Conservation (phyloP, 345 rosid genomes). For the Eucalyptus cloeziana region DNA sequence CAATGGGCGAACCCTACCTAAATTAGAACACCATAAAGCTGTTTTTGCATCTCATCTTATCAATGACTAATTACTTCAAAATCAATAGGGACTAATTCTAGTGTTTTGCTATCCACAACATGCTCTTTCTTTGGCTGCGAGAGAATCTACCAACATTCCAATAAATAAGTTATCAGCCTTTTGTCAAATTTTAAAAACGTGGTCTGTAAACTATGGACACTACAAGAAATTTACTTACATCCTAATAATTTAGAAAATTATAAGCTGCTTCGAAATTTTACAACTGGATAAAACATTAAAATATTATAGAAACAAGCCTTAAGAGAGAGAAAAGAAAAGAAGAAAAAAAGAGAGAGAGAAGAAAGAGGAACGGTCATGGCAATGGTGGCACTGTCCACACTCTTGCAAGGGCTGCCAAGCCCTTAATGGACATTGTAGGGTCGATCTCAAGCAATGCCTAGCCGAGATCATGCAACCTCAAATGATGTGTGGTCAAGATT, state of each 20-base stretch:
- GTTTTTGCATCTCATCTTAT: background rate
- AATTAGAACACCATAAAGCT: background rate
- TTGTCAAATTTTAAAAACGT: background rate
- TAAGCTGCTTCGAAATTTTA: too few species aligned
- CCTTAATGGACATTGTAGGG: fast-evolving
- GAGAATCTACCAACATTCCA: background rate
- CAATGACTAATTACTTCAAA: background rate
- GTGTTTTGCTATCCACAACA: background rate
- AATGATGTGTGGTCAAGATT: background rate
- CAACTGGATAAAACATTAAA: too few species aligned
- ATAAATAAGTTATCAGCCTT: background rate
- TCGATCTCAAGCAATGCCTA: background rate
- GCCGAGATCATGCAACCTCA: background rate
- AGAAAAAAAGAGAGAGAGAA: fast-evolving
- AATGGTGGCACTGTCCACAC: background rate
- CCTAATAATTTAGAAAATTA: too few species aligned
- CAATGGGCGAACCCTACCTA: background rate
- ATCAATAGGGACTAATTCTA: background rate
- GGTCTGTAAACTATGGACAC: background rate
- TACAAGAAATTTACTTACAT: too few species aligned
- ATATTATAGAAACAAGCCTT: too few species aligned
- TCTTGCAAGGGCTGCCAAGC: background rate
- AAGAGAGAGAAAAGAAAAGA: background rate
- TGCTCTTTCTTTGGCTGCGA: background rate
- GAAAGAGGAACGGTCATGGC: background rate